Evolutionary conservation across 2,329 filamentous ascomycete species (phyloP), one percentile per base, ranked within the genome.

Genomic region (Colletotrichum cuscutae): DNA sequence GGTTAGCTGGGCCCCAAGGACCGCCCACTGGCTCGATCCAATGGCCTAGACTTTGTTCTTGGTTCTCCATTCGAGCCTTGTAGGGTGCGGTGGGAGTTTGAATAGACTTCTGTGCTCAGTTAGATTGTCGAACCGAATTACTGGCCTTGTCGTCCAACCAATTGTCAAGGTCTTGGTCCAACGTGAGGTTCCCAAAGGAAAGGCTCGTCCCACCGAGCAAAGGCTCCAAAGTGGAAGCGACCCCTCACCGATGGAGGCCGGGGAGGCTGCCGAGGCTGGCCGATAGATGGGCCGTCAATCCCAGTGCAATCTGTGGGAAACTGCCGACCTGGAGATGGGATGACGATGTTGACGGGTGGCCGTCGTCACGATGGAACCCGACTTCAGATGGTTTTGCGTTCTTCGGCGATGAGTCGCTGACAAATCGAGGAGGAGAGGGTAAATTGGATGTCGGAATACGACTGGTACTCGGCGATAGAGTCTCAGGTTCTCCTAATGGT

Each of bases 401-500:
- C 30, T 37, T 28, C 24, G 42, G 26, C 22, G 42, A 52, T 15
- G 19, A 19, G 13, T n/a, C 30, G 63, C 46, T 67, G 57, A 67
- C 54, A 26, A 61, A 71, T 67, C 12, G 32, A 42, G 24, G 35
- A 4, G 5, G 42, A 30, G 26, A 28, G 5, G 28, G 35, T 15
- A 35, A 35, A 28, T 13, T 68, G 28, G 5, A 19, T 19, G 9
- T 56, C 57, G 57, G 64, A 49, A 35, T 30, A 62, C 35, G 68
- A 62, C 32, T 28, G n/a, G 19, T 24, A 13, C n/a, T 68, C 49
- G 64, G 64, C 68, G 49, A 66, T 62, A 35, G 57, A 35, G 37
- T 12, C 26, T 12, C 56, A 35, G 9, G 46, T 22, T 30, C 12
- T 65, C n/a, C 53, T 22, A 15, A 59, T 32, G 13, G 65, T 67